phyloP scores from a whole-genome alignment of 2,329 filamentous ascomycete genomes.

The Clarireedia monteithiana region DNA sequence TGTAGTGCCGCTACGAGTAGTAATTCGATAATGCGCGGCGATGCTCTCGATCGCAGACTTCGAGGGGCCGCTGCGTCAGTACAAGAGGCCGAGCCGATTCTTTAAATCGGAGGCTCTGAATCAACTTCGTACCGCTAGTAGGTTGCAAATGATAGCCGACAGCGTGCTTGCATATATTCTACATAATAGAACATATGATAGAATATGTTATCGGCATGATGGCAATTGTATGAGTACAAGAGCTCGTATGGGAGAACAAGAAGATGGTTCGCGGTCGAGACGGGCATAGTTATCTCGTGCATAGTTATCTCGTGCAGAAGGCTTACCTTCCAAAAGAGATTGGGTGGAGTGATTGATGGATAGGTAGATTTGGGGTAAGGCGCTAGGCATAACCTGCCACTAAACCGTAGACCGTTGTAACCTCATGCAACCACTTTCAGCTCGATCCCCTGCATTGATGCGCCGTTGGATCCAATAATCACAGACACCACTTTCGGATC shows the following conservation, averaged over 20 bases:
- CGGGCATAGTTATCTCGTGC: background rate
- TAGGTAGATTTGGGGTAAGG: conserved; percentile 1
- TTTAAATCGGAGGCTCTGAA: background rate
- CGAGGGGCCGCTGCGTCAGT: background rate
- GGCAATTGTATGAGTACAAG: background rate
- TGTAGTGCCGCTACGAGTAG: background rate
- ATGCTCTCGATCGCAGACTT: background rate
- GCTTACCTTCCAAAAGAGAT: conserved; percentile 5
- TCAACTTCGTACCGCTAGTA: background rate
- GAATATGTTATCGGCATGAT: background rate
- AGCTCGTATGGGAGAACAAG: background rate
- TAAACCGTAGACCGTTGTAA: background rate
- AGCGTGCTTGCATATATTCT: background rate
- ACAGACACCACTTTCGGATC: background rate
- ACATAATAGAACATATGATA: conserved; percentile 2
- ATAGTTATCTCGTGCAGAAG: background rate
- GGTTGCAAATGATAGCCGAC: background rate
- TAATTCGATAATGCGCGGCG: background rate
- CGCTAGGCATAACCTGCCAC: background rate
- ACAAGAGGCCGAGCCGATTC: conserved; percentile 1
- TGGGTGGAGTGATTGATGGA: background rate
- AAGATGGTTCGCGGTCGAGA: background rate
- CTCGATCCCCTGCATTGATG: background rate
- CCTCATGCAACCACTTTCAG: background rate
- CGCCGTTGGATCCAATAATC: background rate